Base-by-base conservation (phyloP, 345 rosid genomes). In the Cardamine occulta region DNA sequence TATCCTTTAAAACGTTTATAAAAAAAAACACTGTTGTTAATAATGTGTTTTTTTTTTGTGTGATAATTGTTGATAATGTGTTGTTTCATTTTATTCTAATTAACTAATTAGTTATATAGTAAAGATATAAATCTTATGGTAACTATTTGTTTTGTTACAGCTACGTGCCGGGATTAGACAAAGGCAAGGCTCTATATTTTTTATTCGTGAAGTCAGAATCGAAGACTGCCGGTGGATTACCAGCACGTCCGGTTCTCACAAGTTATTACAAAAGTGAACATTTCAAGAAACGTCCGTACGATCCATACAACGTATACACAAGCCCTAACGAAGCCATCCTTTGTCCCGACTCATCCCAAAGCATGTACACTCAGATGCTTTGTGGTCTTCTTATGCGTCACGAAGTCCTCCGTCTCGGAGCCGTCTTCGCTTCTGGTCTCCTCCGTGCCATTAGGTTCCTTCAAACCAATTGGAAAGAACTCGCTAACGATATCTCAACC, bases 311-410 rank as follows among this genome's bases (percentile, higher is more conserved):
- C 58, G 88, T 84, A 29, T 83, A 84, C 87, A 93, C 96, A 2
- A 93, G 97, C 83, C 96, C 98, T 6, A 79, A 82, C 79, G 96
- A 89, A 81, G 80, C 98, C 63, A 87, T 93, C 52, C 94, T 93
- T 31, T 93, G 98, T 73, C 63, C 82, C 0, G 98, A 93, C 82
- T 85, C 96, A 0, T 85, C 83, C 70, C 98, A 93, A 71, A 89
- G 98, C 84, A 93, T 93, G 98, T 89, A 89, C 75, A 48, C 87
- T 13, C 98, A 93, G 66, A 88, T 93, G 94, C 91, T 93, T 5
- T 91, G 94, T 15, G 96, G 98, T 61, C 87, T 93, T 13, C 53
- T 87, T 60, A 82, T 85, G 90, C 85, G 86, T 42, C 77, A 85
- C 19, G 84, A 87, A 32, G 97, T 93, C 34, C 87, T 88, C n/a